Base-by-base conservation (phyloP, 2,329 filamentous ascomycete species). In the Calonectria pseudoturangicola region DNA sequence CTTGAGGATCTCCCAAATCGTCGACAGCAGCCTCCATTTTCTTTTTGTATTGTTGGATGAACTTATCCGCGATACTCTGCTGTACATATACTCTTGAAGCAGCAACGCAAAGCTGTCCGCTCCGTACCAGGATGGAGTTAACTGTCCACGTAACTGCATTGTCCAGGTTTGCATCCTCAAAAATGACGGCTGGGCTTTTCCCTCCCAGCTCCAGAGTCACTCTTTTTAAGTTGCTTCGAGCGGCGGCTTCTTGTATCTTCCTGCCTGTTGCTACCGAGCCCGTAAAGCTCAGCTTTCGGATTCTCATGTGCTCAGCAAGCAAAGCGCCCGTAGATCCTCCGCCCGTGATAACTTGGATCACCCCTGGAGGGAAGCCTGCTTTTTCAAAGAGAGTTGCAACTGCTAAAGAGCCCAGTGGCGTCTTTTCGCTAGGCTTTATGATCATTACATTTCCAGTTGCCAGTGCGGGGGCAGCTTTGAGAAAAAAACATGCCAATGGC, bases 221-320 rank as follows among this genome's bases (percentile, higher is more conserved):
- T 54, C 90, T 85, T 85, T 92, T 92, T 68, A 92, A 81, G 0
- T 89, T 90, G 77, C 86, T 69, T 18, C 39, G 85, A 36, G 88
- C 84, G 70, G 86, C 87, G n/a, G 85, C 86, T 71, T 85, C 86
- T 86, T 91, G 89, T 74, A 92, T 88, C 81, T 87, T 89, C 84
- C 91, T 92, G 13, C 91, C 91, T 0, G 89, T 91, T 0, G 85
- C 84, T 48, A 86, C 88, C 16, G 88, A 90, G 13, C 91, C 91
- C 0, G 91, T 92, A 83, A 93, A 93, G 77, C 85, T 87, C 81
- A 93, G 88, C 85, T 92, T 92, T 72, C 87, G 85, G 71, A 92
- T 87, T 36, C 85, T 88, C 0, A 89, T 88, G 77, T 93, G 90
- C 21, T 79, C 79, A 0, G 89, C 90, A 68, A 92, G 81, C 84